phyloP scores from a whole-genome alignment of 2,329 filamentous ascomycete species.

The Hirsutella minnesotensis region DNA sequence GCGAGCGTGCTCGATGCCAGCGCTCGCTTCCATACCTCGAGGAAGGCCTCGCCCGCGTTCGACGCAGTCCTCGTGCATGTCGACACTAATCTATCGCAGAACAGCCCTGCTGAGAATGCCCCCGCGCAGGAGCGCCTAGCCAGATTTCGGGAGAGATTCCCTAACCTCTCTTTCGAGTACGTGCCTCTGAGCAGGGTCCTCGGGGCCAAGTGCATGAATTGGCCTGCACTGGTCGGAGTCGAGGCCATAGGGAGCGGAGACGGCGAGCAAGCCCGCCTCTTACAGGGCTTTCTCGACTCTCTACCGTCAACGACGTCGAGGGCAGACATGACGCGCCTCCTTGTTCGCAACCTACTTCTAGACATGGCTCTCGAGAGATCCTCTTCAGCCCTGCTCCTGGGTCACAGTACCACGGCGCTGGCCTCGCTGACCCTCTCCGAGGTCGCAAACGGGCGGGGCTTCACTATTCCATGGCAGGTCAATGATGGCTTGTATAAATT shows the following conservation, averaged over 20 bases:
- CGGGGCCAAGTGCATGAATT: conserved; percentile 37
- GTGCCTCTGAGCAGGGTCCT: conserved; percentile 55
- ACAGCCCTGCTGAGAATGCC: conserved; percentile 8
- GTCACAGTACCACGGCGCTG: conserved; percentile 76
- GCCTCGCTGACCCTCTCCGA: conserved; percentile 78
- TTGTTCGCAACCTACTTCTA: conserved; percentile 62
- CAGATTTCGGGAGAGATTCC: conserved; percentile 48
- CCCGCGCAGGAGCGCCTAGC: conserved; percentile 33
- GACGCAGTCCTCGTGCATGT: conserved; percentile 51
- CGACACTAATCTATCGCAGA: conserved; percentile 25
- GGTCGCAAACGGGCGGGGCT: conserved; percentile 84
- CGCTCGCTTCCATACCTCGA: conserved; percentile 50
- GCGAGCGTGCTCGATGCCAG: conserved; percentile 65
- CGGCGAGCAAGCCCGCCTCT: conserved; percentile 22
- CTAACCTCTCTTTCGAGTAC: conserved; percentile 50
- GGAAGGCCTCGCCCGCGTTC: conserved; percentile 54
- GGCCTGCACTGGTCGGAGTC: conserved; percentile 29
- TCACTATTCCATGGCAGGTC: conserved; percentile 68
- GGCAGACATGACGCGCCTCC: conserved; percentile 58
- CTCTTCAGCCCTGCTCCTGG: conserved; percentile 67
- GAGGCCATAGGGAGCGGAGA: conserved; percentile 4
- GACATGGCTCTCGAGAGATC: conserved; percentile 44
- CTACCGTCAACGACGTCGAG: conserved; percentile 65
- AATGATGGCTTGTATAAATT: conserved; percentile 52
- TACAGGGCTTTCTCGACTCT: conserved; percentile 44